A percentile compares a stretch with the other conserved stretches of the same genome.
These are phyloP conservation scores for Tetrahymena malaccensis DNA, from an alignment of 73 alveolate genomes.

Conservation along the genomic window DNA sequence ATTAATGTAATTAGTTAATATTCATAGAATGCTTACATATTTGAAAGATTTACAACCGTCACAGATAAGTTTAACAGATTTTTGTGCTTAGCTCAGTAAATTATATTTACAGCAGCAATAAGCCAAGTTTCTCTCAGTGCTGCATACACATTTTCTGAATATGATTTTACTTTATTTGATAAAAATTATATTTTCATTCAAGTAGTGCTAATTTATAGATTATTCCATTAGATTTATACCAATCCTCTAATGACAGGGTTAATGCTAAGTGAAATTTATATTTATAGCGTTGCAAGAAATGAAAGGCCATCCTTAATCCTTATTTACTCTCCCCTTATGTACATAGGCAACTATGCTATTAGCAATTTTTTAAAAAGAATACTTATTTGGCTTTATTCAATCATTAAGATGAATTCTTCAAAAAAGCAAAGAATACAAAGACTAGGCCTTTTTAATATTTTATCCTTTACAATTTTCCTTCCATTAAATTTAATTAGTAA, in stretches of 20 bases:
- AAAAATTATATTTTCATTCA: background rate
- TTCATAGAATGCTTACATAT: background rate
- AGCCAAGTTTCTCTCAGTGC: background rate
- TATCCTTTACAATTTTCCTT: background rate
- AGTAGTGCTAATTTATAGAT: background rate
- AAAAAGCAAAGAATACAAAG: background rate
- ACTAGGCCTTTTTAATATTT: background rate
- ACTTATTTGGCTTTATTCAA: background rate
- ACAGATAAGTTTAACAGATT: background rate
- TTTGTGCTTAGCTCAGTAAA: background rate
- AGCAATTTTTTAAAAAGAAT: background rate
- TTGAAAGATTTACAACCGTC: background rate
- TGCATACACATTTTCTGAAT: background rate
- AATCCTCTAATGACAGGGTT: background rate
- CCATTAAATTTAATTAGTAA: background rate
- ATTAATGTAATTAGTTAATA: background rate
- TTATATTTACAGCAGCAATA: background rate
- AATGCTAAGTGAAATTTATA: background rate
- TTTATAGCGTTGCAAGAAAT: background rate
- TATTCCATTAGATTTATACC: background rate
- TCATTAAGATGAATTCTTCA: background rate
- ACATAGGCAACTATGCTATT: background rate
- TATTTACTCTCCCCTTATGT: background rate
- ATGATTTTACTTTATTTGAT: background rate
- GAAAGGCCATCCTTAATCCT: background rate